phyloP scores from a whole-genome alignment of 495 filamentous ascomycete genomes.

The Jackrogersella multiformis region DNA sequence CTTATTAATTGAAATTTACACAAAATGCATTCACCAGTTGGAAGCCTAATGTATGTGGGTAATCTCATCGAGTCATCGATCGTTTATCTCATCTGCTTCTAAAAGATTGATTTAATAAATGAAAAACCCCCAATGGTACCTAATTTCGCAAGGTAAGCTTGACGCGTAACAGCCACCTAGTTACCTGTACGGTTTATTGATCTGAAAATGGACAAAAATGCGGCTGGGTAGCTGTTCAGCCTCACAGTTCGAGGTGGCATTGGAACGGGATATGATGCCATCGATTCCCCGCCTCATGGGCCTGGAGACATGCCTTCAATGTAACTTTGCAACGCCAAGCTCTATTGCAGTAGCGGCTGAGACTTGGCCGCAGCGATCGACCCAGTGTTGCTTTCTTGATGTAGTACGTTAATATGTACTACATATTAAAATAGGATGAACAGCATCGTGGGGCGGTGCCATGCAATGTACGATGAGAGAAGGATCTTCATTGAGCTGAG shows the following conservation, averaged over 20 bases:
- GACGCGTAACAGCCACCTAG: not conserved
- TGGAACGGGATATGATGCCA: slow-evolving; percentile 1
- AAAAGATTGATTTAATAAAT: no score
- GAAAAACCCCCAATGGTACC: not conserved
- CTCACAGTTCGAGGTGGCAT: slow-evolving; percentile 7
- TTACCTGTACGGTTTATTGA: not conserved
- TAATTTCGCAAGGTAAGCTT: not conserved
- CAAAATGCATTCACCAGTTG: not conserved
- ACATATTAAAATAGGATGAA: not conserved
- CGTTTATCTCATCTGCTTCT: no score
- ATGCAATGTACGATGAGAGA: slow-evolving; percentile 9
- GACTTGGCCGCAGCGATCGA: slow-evolving; percentile 11
- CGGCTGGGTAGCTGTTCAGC: not conserved
- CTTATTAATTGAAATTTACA: not conserved
- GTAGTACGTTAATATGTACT: not conserved
- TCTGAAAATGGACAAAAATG: not conserved
- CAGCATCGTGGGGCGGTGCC: slow-evolving; percentile 5
- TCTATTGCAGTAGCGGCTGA: slow-evolving; percentile 11
- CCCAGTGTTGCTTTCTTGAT: not conserved
- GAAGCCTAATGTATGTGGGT: not conserved
- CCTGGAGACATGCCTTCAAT: not conserved
- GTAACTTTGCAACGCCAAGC: slow-evolving; percentile 8
- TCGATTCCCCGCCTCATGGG: slow-evolving; percentile 4
- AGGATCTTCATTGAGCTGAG: slow-evolving; percentile 30
- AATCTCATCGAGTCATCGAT: not conserved